A percentile compares a stretch with the other conserved stretches of the same genome.
Conservation (phyloP, 1,284 basidiomycete genomes). For the Tilletia walkeri region DNA sequence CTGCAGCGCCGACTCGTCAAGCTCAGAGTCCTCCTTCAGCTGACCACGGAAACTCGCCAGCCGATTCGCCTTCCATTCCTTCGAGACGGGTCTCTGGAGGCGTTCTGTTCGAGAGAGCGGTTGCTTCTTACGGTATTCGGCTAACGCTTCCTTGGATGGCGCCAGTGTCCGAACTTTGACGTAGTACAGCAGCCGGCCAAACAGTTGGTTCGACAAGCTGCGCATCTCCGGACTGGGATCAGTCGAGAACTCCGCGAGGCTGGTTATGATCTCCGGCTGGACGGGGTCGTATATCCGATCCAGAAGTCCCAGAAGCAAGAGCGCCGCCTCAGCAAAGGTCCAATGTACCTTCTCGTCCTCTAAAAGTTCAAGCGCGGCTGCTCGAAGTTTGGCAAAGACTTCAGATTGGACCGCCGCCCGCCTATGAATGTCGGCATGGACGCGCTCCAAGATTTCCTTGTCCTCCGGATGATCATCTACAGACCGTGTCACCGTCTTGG, state of each 20-base stretch:
- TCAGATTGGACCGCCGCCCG: not conserved
- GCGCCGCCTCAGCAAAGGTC: conserved; percentile 80
- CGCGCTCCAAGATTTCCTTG: not conserved
- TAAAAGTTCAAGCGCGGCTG: conserved; percentile 70
- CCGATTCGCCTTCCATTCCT: not conserved
- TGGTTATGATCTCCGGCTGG: conserved; percentile 60
- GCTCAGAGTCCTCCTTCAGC: not conserved
- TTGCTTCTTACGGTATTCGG: conserved; percentile 3
- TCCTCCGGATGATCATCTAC: not conserved
- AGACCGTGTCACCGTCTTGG: conserved; percentile 53
- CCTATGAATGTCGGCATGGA: not conserved
- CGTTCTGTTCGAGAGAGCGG: not conserved
- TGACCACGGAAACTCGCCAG: not conserved
- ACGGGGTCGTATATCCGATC: conserved; percentile 73
- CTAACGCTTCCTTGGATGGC: not conserved
- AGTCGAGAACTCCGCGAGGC: not conserved
- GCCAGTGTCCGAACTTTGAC: conserved; percentile 2
- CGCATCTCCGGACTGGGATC: not conserved
- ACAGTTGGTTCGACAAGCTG: not conserved
- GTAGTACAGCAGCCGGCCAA: not conserved
- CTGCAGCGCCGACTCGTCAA: not conserved
- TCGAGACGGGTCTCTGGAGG: not conserved
- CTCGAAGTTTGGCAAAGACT: conserved; percentile 58
- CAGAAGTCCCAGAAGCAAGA: conserved; percentile 70
- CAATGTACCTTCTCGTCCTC: conserved; percentile 74